Base-by-base conservation (phyloP, 23 red algal genomes). In the Gracilariopsis chorda region DNA sequence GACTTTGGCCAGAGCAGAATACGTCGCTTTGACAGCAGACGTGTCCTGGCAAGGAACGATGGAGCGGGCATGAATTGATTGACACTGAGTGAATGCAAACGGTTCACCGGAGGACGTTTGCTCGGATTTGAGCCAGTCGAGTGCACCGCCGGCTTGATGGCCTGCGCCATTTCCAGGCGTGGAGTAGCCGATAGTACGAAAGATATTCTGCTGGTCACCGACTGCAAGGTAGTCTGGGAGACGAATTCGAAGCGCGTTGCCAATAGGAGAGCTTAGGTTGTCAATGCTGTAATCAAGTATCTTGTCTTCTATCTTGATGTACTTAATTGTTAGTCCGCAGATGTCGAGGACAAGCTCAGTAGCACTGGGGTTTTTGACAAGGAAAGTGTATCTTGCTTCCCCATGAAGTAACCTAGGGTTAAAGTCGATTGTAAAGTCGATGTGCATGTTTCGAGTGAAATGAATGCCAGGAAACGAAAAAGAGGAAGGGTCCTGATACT, bases 11-110 rank as follows among this genome's bases (percentile, higher is more conserved):
- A 35, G 12, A 20, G 88, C 76, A 3, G 64, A 63, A 21, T 84
- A 92, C 45, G 88, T 37, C 21, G 44, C 39, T 44, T 92, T 92
- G 73, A 70, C 88, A 16, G 73, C 78, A 5, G 88, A 77, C 7
- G 78, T 92, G 36, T 92, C 88, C 32, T 92, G 88, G 43, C 88
- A 92, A 34, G 88, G 88, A 60, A 92, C 43, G 44, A 92, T 61
- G 25, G 88, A 92, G 41, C 88, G 88, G 16, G 88, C 88, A 41
- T 92, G 88, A 29, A 92, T 92, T 0, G 71, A 16, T 56, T 92
- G 68, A 30, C 88, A 72, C 24, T 92, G 88, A 1, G 88, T 92
- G 48, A 92, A 92, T 21, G 61, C 33, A 39, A 60, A 92, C 1
- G 88, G 88, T 35, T 49, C 48, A 48, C 44, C 63, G n/a, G 77